phyloP scores from a whole-genome alignment of 805 yeast species.

The Lachancea mirantina region DNA sequence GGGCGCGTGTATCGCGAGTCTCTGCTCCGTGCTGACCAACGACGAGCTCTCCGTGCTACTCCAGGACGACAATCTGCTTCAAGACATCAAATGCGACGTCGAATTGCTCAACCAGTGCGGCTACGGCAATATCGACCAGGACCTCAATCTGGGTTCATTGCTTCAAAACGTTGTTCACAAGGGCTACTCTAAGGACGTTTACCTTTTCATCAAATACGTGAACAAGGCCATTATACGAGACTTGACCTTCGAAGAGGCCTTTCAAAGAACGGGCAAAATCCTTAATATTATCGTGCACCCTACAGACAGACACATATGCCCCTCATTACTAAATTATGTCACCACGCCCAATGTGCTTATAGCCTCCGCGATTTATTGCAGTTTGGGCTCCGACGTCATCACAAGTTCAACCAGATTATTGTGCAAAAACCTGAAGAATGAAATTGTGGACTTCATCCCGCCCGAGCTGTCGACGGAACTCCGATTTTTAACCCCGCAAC shows the following conservation, averaged over 20 bases:
- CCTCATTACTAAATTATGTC: conserved; percentile 74
- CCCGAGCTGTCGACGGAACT: conserved; percentile 14
- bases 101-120: conserved; percentile 48
- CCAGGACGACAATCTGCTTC: conserved; percentile 31
- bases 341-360: conserved; percentile 90
- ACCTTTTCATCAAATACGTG: conserved; percentile 72
- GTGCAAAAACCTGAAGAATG: conserved; percentile 57
- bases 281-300: conserved; percentile 85
- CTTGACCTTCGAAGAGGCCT: conserved; percentile 90
- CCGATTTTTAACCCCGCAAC: conserved; percentile 39
- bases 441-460: conserved; percentile 48
- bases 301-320: conserved; percentile 48
- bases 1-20: conserved; percentile 87
- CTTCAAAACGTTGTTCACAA: conserved; percentile 68
- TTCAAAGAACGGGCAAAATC: conserved; percentile 65
- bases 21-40: conserved; percentile 68
- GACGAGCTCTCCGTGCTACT: conserved; percentile 49
- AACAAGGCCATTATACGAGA: conserved; percentile 61
- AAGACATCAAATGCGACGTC: conserved; percentile 49
- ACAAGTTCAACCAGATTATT: conserved; percentile 47
- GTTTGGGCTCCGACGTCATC: conserved; percentile 65
- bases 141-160: conserved; percentile 47
- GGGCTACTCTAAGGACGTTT: conserved; percentile 82
- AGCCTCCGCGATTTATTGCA: conserved; percentile 84
- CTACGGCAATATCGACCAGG: conserved; percentile 32